Base-by-base conservation (phyloP, 495 filamentous ascomycete species). In the Xylaria cubensis region DNA sequence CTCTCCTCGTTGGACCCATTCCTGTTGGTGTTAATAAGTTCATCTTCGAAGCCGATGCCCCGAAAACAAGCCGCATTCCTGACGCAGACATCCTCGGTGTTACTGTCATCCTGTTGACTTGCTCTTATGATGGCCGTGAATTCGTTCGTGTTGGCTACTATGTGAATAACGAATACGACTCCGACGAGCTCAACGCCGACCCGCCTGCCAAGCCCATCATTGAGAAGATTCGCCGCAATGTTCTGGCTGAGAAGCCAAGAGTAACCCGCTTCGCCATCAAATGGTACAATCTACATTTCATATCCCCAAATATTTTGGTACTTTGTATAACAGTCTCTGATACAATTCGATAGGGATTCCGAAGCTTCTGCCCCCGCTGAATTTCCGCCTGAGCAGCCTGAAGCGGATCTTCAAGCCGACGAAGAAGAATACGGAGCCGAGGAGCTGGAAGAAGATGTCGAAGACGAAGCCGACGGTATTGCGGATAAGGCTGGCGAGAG, bases 121-220 rank as follows among this genome's bases (percentile, higher is more conserved):
- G 97, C 84, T 93, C 93, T 82, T 99, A 99, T 83, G 96, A 98
- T 77, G 90, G 92, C 67, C 88, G 96, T 76, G 96, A 99, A 81
- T 99, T 99, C 76, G 96, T 99, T 50, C 95, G 96, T 75, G 96
- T 99, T 29, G 96, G 96, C 51, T 99, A 99, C 87, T 99, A 99
- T 75, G 95, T 98, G 71, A 99, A 97, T 85, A 98, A 98, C 75
- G 97, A 98, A 80, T 99, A 99, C 80, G 93, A 95, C 74, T 92
- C 91, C 32, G 94, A 97, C 75, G 94, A 97, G 82, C 87, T 99
- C 59, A 89, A 87, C 71, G 89, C 90, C 32, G 93, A 97, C 69
- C 97, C 96, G 15, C 96, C 97, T 3, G 88, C 93, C 58, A 97
- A 97, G 86, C 93, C 94, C 41, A 88, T 95, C 75, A 91, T 97